phyloP scores from a whole-genome alignment of 768 basidiomycete genomes.

The Amanita rubescens region DNA sequence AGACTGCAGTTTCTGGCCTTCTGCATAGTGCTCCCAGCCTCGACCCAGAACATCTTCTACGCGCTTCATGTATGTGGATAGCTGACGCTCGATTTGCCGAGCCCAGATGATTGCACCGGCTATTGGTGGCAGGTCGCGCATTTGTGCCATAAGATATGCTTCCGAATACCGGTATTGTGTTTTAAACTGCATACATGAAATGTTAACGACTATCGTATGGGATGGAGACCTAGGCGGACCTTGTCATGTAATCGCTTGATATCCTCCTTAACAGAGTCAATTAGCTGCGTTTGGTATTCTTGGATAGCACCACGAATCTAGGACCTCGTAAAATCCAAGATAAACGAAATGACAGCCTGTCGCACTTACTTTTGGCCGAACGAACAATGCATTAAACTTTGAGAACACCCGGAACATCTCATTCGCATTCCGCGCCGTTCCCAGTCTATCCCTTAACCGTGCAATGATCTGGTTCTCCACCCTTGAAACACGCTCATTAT shows the following conservation, averaged over 20 bases:
- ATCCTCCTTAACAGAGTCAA: slow-evolving; percentile 98
- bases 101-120: slow-evolving; percentile 99
- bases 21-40: slow-evolving; percentile 99
- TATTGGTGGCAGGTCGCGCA: slow-evolving; percentile 97
- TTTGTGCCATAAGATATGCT: slow-evolving; percentile 96
- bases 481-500: slow-evolving; percentile 93
- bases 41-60: slow-evolving; percentile 98
- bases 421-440: slow-evolving; percentile 93
- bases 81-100: slow-evolving; percentile 94
- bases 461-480: slow-evolving; percentile 99
- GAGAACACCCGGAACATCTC: slow-evolving; percentile 99
- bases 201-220: neutral
- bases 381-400: slow-evolving; percentile 96
- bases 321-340: neutral
- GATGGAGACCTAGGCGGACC: slow-evolving; percentile 26
- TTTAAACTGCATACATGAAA: slow-evolving; percentile 64
- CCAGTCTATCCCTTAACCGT: slow-evolving; percentile 81
- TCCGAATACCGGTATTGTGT: slow-evolving; percentile 93
- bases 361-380: slow-evolving; percentile 79
- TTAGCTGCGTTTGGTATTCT: slow-evolving; percentile 98
- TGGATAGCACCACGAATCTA: slow-evolving; percentile 97
- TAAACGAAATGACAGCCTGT: neutral
- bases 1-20: slow-evolving; percentile 93
- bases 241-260: slow-evolving; percentile 94
- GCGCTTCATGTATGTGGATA: slow-evolving; percentile 95